Evolutionary conservation across 73 alveolate species (phyloP).

Genomic region (Stentor roeselii): DNA sequence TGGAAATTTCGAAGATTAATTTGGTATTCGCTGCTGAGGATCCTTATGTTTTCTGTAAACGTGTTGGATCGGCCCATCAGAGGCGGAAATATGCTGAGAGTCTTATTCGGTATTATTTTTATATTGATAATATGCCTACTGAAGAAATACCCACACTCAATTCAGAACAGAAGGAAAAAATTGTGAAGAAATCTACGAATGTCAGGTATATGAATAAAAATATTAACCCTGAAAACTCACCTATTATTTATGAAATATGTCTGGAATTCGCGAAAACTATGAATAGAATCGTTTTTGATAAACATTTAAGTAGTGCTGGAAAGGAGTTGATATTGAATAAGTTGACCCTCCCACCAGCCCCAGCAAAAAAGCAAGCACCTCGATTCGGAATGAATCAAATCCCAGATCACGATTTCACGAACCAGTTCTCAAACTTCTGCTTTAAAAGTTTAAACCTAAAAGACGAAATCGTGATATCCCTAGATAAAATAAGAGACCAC

Average conservation of each 20-base stretch:
- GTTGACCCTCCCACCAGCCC: slow-evolving; percentile 63
- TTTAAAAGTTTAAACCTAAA: slow-evolving; percentile 75
- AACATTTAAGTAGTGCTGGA: slow-evolving; percentile 60
- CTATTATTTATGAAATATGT: slow-evolving; percentile 65
- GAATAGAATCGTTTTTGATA: slow-evolving; percentile 94
- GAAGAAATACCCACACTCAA: slow-evolving; percentile 80
- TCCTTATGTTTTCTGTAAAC: slow-evolving; percentile 84
- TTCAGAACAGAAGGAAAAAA: slow-evolving; percentile 67
- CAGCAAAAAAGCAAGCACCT: slow-evolving; percentile 42
- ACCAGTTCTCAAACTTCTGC: slow-evolving; percentile 83
- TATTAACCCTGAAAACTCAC: slow-evolving; percentile 60
- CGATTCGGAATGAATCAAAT: slow-evolving; percentile 74
- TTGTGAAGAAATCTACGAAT: slow-evolving; percentile 43
- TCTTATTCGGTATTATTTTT: slow-evolving; percentile 81
- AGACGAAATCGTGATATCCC: slow-evolving; percentile 67
- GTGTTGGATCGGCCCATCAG: slow-evolving; percentile 87
- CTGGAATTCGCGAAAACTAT: slow-evolving; percentile 93
- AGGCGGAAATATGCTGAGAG: slow-evolving; percentile 89
- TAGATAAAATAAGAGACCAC: slow-evolving; percentile 89
- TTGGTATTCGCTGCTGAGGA: slow-evolving; percentile 79
- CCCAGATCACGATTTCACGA: slow-evolving; percentile 76
- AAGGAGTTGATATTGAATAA: slow-evolving; percentile 53
- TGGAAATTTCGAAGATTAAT: slow-evolving; percentile 54
- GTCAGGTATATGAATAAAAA: slow-evolving; percentile 74
- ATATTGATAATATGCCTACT: slow-evolving; percentile 86